Conservation (phyloP, 108 stramenopile genomes). For the Conticribra guillardii region DNA sequence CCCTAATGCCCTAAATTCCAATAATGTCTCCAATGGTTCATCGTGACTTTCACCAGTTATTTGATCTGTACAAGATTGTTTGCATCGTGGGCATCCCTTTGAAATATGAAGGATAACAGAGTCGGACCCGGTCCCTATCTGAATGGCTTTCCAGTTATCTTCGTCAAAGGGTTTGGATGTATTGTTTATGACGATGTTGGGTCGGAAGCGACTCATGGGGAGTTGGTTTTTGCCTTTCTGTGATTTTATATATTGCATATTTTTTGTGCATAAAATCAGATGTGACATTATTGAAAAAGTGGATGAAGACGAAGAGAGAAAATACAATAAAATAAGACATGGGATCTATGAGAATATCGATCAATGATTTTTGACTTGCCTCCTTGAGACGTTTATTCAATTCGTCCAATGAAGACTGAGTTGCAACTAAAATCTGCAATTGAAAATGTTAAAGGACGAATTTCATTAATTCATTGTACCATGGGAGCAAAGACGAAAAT, state of each 20-base stretch:
- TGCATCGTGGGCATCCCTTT: slow-evolving; percentile 88
- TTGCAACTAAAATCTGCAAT: slow-evolving; percentile 64
- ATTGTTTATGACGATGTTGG: slow-evolving; percentile 76
- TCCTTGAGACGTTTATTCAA: slow-evolving; percentile 62
- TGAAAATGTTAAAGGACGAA: background rate
- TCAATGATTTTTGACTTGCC: slow-evolving; percentile 15
- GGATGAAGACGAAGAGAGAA: background rate
- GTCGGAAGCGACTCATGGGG: slow-evolving; percentile 83
- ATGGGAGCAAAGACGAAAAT: background rate
- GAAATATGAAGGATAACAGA: slow-evolving; percentile 66
- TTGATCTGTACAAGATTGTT: slow-evolving; percentile 88
- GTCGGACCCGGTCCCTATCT: slow-evolving; percentile 58
- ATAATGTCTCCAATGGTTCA: slow-evolving; percentile 75
- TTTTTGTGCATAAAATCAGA: background rate
- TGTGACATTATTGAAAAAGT: background rate
- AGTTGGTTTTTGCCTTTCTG: slow-evolving; percentile 57
- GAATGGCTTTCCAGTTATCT: slow-evolving; percentile 85
- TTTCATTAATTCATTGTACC: background rate
- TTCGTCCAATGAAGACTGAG: slow-evolving; percentile 70
- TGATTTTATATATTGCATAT: background rate
- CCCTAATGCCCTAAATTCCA: slow-evolving; percentile 69
- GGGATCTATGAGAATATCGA: too few relatives aligned
- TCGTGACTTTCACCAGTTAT: slow-evolving; percentile 60
- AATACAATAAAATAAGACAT: background rate
- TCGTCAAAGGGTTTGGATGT: slow-evolving; percentile 78